Percentiles rank a stretch among this genome's conserved stretches.
These are phyloP conservation scores for Orobanche coerulescens DNA, from an alignment of 257 asterid species.

Conservation along the genomic window DNA sequence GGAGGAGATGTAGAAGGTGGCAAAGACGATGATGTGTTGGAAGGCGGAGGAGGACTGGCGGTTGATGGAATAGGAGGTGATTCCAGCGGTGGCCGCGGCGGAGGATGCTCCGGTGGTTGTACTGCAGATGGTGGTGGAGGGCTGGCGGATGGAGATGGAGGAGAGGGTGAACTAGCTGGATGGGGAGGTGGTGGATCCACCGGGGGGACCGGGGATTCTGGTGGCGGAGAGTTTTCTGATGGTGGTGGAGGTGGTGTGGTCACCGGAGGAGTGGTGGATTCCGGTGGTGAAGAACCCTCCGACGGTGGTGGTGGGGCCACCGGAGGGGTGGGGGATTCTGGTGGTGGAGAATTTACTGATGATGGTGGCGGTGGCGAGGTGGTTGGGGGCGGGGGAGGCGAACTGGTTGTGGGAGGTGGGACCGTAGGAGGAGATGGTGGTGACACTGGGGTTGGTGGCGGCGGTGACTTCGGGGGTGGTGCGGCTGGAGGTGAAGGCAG, in stretches of 20 bases:
- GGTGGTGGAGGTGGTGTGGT: slow-evolving; percentile 30
- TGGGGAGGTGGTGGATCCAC: slow-evolving; percentile 37
- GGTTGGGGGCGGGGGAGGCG: neutral
- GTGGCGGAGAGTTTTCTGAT: slow-evolving; percentile 22
- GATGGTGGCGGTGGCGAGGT: slow-evolving; percentile 27
- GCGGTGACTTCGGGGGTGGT: slow-evolving; percentile 28
- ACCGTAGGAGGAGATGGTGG: slow-evolving; percentile 23
- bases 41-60: slow-evolving; percentile 28
- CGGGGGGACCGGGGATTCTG: slow-evolving; percentile 40
- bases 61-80: slow-evolving; percentile 28
- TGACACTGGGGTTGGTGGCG: slow-evolving; percentile 28
- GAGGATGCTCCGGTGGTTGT: slow-evolving; percentile 38
- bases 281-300: slow-evolving; percentile 18
- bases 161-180: slow-evolving; percentile 29
- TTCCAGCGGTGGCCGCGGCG: slow-evolving; percentile 45
- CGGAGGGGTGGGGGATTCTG: slow-evolving; percentile 33
- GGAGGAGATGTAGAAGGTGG: slow-evolving; percentile 40
- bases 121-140: slow-evolving; percentile 40
- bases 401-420: slow-evolving; percentile 22
- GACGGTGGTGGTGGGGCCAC: slow-evolving; percentile 16
- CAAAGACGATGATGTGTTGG: slow-evolving; percentile 23
- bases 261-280: slow-evolving; percentile 34
- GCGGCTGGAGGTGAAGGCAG: slow-evolving; percentile 31
- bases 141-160: slow-evolving; percentile 36
- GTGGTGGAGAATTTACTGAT: slow-evolving; percentile 31